phyloP scores from a whole-genome alignment of 2,329 filamentous ascomycete species.

The Fusarium aywerte region DNA sequence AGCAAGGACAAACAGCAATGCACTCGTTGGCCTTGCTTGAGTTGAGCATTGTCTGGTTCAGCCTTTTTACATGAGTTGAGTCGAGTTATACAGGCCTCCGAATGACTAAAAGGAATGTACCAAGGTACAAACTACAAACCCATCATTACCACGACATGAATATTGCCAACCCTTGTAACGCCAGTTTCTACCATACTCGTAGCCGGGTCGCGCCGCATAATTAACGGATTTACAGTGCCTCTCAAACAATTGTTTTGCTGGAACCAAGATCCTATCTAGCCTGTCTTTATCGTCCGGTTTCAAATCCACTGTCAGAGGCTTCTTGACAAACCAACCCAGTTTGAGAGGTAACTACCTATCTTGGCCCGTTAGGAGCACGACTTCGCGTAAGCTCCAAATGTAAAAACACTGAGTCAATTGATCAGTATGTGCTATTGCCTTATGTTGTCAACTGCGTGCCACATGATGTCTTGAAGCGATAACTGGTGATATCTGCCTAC shows the following conservation, averaged over 20 bases:
- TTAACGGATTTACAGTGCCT: background rate
- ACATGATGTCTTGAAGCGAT: conserved; percentile 1
- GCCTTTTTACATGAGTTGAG: background rate
- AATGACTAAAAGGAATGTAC: conserved; percentile 12
- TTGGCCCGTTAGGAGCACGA: background rate
- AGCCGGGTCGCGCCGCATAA: background rate
- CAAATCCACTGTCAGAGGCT: no score
- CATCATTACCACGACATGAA: background rate
- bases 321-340: background rate
- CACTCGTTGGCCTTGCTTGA: background rate
- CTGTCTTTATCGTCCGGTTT: background rate
- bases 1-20: background rate
- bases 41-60: background rate
- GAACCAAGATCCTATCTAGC: background rate
- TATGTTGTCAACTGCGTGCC: background rate
- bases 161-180: background rate
- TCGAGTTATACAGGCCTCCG: background rate
- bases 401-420: background rate
- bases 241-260: background rate
- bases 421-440: background rate
- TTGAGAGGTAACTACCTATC: background rate
- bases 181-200: background rate
- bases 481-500: conserved; percentile 6
- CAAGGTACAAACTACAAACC: conserved; percentile 1
- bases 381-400: background rate